Evolutionary conservation across 345 rosid species (phyloP).

Genomic region (Tarenaya hassleriana): DNA sequence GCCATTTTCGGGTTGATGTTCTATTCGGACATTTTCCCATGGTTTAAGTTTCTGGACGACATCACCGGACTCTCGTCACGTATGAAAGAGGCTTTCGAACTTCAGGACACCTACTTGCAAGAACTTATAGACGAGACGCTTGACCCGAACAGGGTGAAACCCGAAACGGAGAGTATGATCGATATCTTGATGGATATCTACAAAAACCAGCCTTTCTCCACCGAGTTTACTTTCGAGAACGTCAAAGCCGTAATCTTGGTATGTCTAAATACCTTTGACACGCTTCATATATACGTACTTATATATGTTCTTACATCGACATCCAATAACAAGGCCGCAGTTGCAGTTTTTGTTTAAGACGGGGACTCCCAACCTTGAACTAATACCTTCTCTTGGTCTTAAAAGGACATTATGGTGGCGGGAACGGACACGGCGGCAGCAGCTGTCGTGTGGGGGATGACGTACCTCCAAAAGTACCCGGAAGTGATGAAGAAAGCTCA

Average conservation of each 20-base stretch:
- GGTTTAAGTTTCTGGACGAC: conserved; percentile 27
- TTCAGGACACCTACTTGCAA: conserved; percentile 28
- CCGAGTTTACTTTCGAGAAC: conserved; percentile 27
- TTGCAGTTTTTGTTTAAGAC: not conserved
- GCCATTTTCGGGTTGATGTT: conserved; percentile 24
- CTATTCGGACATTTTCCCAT: conserved; percentile 31
- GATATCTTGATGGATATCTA: conserved; percentile 26
- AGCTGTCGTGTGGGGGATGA: conserved; percentile 36
- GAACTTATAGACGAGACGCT: conserved; percentile 32
- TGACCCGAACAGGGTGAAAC: conserved; percentile 32
- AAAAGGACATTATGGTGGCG: conserved; percentile 31
- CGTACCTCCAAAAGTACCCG: conserved; percentile 32
- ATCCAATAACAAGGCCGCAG: too few relatives aligned
- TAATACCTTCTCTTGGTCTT: not conserved
- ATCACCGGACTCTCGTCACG: conserved; percentile 20
- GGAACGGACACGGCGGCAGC: conserved; percentile 37
- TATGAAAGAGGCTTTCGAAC: conserved; percentile 24
- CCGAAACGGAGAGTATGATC: conserved; percentile 30
- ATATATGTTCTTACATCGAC: too few relatives aligned
- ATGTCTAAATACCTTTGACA: not conserved
- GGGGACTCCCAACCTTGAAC: too few relatives aligned
- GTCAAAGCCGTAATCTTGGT: conserved; percentile 37
- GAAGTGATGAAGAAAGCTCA: conserved; percentile 31
- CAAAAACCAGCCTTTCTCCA: conserved; percentile 28
- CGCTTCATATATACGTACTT: not conserved